These are phyloP conservation scores for Diplocarpon mali DNA, from an alignment of 2,329 filamentous ascomycete species.

Conservation along the genomic window DNA sequence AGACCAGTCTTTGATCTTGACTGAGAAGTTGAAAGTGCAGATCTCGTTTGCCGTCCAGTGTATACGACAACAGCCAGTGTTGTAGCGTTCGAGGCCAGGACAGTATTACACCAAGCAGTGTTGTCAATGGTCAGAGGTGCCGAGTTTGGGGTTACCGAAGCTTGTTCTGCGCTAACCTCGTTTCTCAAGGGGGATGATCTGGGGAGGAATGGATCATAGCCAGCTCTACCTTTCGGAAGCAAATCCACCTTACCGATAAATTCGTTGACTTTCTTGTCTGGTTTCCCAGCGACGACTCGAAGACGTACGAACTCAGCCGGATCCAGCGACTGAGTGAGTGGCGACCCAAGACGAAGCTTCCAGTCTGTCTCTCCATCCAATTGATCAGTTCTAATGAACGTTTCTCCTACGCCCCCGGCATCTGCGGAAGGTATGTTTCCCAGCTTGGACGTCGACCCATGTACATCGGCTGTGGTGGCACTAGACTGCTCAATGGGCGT, in stretches of 20 bases:
- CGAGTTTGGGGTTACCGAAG: slow-evolving; percentile 38
- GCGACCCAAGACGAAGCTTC: slow-evolving; percentile 85
- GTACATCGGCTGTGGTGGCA: slow-evolving; percentile 14
- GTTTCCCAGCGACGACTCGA: slow-evolving; percentile 73
- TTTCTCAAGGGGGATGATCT: slow-evolving; percentile 14
- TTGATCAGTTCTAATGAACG: slow-evolving; percentile 95
- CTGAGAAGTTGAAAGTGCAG: slow-evolving; percentile 82
- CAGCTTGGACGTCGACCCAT: slow-evolving; percentile 18
- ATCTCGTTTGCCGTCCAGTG: slow-evolving; percentile 86
- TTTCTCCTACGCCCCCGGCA: slow-evolving; percentile 51
- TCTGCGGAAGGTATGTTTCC: slow-evolving; percentile 23
- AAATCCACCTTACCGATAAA: slow-evolving; percentile 86
- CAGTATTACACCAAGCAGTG: slow-evolving; percentile 96
- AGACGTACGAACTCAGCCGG: slow-evolving; percentile 60
- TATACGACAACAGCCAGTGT: slow-evolving; percentile 88
- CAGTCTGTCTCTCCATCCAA: slow-evolving; percentile 97
- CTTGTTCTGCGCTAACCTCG: slow-evolving; percentile 26
- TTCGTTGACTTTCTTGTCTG: slow-evolving; percentile 88
- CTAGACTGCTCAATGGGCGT: slow-evolving; percentile 19
- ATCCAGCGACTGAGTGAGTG: slow-evolving; percentile 69
- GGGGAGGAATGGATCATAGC: slow-evolving; percentile 34
- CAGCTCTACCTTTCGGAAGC: slow-evolving; percentile 41
- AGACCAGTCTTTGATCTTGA: slow-evolving; percentile 91
- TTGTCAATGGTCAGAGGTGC: slow-evolving; percentile 86
- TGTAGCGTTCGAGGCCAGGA: slow-evolving; percentile 83